phyloP scores from a whole-genome alignment of 2,329 filamentous ascomycete species.

The Acephala macrosclerotiorum region DNA sequence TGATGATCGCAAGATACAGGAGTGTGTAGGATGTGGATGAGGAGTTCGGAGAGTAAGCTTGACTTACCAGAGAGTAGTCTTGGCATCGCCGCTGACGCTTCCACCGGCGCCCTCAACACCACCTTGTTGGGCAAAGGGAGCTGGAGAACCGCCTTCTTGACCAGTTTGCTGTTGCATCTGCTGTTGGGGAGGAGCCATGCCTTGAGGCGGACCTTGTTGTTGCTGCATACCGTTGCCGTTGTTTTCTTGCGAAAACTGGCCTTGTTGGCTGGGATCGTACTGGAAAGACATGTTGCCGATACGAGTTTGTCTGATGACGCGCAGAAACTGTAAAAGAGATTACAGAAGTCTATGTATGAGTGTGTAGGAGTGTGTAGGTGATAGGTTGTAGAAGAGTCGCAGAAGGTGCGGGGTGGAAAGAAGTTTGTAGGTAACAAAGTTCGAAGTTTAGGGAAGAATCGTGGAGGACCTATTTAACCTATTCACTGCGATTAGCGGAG shows the following conservation, averaged over 20 bases:
- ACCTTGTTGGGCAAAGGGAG: slow-evolving; percentile 55
- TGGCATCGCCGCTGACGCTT: slow-evolving; percentile 56
- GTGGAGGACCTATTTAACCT: background rate
- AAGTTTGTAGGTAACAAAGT: slow-evolving; percentile 1
- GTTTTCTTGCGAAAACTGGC: slow-evolving; percentile 58
- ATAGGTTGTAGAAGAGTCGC: background rate
- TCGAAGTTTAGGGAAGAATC: slow-evolving; percentile 4
- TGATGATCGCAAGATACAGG: background rate
- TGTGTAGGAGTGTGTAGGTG: background rate
- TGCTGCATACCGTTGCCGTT: slow-evolving; percentile 46
- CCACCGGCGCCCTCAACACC: slow-evolving; percentile 43
- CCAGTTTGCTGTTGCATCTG: slow-evolving; percentile 53
- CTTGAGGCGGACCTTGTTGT: slow-evolving; percentile 53
- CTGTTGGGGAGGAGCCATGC: slow-evolving; percentile 53
- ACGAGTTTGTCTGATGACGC: background rate
- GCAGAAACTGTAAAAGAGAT: background rate
- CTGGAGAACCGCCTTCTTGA: slow-evolving; percentile 65
- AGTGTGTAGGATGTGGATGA: slow-evolving; percentile 31
- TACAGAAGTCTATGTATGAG: slow-evolving; percentile 7
- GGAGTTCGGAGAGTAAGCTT: background rate
- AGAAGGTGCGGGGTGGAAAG: background rate
- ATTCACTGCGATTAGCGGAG: slow-evolving; percentile 5
- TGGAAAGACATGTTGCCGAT: slow-evolving; percentile 68
- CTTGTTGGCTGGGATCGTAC: slow-evolving; percentile 68
- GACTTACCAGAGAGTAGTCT: slow-evolving; percentile 62